Percentiles rank a stretch among this genome's conserved stretches.
Conservation (phyloP, 129 eudicot genomes). For the Glebionis coronaria region DNA sequence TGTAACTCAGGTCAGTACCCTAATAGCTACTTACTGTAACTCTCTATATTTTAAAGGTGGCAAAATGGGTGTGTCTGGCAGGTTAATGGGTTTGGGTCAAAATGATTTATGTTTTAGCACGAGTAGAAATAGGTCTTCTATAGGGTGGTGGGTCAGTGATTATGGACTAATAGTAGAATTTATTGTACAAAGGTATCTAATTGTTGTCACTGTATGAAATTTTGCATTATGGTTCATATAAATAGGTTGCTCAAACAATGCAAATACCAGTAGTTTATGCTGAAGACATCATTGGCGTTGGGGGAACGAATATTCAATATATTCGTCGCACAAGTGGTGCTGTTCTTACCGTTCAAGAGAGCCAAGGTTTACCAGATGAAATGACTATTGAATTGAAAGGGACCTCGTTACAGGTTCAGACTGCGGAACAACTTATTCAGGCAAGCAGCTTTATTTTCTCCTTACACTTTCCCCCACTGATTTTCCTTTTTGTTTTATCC, state of each 20-base stretch:
- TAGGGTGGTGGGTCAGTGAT: not conserved
- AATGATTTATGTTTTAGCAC: not conserved
- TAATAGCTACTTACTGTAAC: not conserved
- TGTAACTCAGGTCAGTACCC: slow-evolving; percentile 56
- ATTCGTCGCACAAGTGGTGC: slow-evolving; percentile 74
- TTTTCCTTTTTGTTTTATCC: not conserved
- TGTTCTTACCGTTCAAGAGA: slow-evolving; percentile 60
- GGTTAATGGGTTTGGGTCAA: not conserved
- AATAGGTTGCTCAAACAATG: slow-evolving; percentile 59
- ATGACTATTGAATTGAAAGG: slow-evolving; percentile 64
- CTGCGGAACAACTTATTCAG: slow-evolving; percentile 77
- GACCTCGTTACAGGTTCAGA: slow-evolving; percentile 54
- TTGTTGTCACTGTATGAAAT: not conserved
- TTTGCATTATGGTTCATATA: not conserved
- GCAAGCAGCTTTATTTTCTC: slow-evolving; percentile 20
- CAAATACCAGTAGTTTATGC: slow-evolving; percentile 66
- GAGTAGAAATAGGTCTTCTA: no score
- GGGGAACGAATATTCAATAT: slow-evolving; percentile 58
- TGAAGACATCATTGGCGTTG: slow-evolving; percentile 58
- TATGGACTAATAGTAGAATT: not conserved
- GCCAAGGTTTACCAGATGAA: slow-evolving; percentile 51
- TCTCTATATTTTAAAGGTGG: not conserved
- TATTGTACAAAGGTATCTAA: not conserved
- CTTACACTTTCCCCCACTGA: not conserved
- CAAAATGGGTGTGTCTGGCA: not conserved